These are phyloP conservation scores for Cyberlindnera amylophila DNA, from an alignment of 805 yeast species.

Conservation along the genomic window DNA sequence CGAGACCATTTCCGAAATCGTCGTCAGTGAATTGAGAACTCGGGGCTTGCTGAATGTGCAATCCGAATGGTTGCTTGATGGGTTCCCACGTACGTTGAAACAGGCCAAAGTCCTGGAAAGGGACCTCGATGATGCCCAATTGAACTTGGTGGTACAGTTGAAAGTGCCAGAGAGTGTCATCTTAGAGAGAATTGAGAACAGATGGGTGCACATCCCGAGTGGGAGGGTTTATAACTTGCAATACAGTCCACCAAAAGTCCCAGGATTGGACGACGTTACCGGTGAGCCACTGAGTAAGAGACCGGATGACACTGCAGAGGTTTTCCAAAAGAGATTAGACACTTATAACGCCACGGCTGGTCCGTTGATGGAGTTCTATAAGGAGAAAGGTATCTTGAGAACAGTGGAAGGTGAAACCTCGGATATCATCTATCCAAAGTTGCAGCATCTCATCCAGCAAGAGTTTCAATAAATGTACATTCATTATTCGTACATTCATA, in stretches of 20 bases:
- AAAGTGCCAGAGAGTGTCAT: slow-evolving; percentile 86
- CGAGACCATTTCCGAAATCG: slow-evolving; percentile 53
- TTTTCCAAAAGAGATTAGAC: slow-evolving; percentile 63
- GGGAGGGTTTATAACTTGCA: slow-evolving; percentile 85
- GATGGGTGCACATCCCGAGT: slow-evolving; percentile 81
- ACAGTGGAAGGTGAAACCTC: slow-evolving; percentile 75
- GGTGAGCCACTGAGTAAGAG: slow-evolving; percentile 83
- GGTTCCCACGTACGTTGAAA: slow-evolving; percentile 77
- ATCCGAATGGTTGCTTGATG: slow-evolving; percentile 74
- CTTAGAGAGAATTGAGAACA: slow-evolving; percentile 71
- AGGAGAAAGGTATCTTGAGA: slow-evolving; percentile 42
- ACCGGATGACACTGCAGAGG: slow-evolving; percentile 75
- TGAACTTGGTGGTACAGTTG: slow-evolving; percentile 81
- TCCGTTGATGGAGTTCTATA: slow-evolving; percentile 67
- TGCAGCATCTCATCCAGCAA: slow-evolving; percentile 38
- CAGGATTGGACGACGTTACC: slow-evolving; percentile 82
- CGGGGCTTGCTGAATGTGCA: slow-evolving; percentile 39
- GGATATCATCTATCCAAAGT: slow-evolving; percentile 76
- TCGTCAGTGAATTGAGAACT: slow-evolving; percentile 44
- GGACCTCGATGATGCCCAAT: slow-evolving; percentile 37
- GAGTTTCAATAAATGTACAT: slow-evolving; percentile 23
- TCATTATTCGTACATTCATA: neutral
- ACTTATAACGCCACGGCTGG: slow-evolving; percentile 53
- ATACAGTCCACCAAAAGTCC: slow-evolving; percentile 83
- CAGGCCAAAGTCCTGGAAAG: slow-evolving; percentile 65